Percentiles rank a stretch among this genome's conserved stretches.
Conservation (phyloP, 345 rosid genomes). For the Ailanthus altissimus region DNA sequence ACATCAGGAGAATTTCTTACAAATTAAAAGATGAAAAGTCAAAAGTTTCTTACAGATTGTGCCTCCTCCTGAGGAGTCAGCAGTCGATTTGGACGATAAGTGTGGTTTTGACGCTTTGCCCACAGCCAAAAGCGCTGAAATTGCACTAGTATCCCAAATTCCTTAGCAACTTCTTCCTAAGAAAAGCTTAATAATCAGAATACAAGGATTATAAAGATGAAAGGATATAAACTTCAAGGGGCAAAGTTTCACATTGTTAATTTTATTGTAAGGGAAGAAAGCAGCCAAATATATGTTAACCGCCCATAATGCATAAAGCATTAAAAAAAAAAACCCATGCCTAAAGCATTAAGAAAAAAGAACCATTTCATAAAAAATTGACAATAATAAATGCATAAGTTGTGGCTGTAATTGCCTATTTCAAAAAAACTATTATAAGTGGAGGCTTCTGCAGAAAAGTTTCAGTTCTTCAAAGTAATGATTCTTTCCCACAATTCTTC, state of each 20-base stretch:
- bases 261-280: not conserved
- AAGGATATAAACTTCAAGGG: not conserved
- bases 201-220: not conserved
- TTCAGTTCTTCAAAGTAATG: not conserved
- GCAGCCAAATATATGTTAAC: not conserved
- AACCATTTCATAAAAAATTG: not conserved
- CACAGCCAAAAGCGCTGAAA: slow-evolving; percentile 76
- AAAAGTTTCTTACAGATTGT: slow-evolving; percentile 51
- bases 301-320: not conserved
- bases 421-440: not conserved
- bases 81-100: slow-evolving; percentile 78
- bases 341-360: too few relatives aligned
- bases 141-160: slow-evolving; percentile 67
- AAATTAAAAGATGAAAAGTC: not conserved
- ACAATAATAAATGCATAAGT: not conserved
- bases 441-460: not conserved
- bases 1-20: not conserved
- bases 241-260: not conserved
- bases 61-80: slow-evolving; percentile 59
- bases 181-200: slow-evolving; percentile 5
- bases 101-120: slow-evolving; percentile 83
- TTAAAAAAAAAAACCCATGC: not conserved
- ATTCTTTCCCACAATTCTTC: not conserved
- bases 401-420: not conserved
- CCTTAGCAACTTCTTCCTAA: slow-evolving; percentile 79